These are phyloP conservation scores for Melanomma pulvis-pyrius DNA, from an alignment of 495 filamentous ascomycete species.

Conservation along the genomic window DNA sequence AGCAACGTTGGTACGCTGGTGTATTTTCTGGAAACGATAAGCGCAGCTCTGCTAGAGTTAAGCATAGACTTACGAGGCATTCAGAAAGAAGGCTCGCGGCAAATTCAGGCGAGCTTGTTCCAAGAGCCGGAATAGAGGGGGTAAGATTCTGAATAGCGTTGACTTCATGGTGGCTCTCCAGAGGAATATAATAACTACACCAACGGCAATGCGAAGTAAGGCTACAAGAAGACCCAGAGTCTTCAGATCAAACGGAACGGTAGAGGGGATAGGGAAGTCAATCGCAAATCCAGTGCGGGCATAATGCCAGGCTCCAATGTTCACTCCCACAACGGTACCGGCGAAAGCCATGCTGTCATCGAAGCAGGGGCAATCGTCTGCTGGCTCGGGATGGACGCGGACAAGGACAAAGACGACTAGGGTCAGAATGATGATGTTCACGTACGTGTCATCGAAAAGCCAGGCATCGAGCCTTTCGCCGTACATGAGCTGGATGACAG, in stretches of 20 bases:
- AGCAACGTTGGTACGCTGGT: slow-evolving; percentile 75
- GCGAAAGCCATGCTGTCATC: slow-evolving; percentile 95
- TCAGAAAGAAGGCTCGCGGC: slow-evolving; percentile 85
- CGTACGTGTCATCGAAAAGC: slow-evolving; percentile 60
- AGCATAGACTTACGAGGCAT: slow-evolving; percentile 67
- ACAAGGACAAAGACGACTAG: slow-evolving; percentile 73
- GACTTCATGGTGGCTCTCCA: slow-evolving; percentile 92
- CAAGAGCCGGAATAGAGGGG: slow-evolving; percentile 83
- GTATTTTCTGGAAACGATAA: slow-evolving; percentile 64
- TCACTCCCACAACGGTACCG: slow-evolving; percentile 80
- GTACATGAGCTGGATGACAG: slow-evolving; percentile 71
- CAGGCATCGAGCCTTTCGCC: slow-evolving; percentile 68
- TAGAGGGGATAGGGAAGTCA: slow-evolving; percentile 60
- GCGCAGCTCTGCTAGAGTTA: background rate
- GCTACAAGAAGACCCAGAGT: slow-evolving; percentile 64
- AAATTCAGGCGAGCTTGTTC: slow-evolving; percentile 76
- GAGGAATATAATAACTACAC: slow-evolving; percentile 78
- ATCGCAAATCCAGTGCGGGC: slow-evolving; percentile 56
- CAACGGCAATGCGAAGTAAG: slow-evolving; percentile 68
- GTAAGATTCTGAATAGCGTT: slow-evolving; percentile 70
- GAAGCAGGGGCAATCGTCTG: slow-evolving; percentile 96
- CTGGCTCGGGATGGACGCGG: slow-evolving; percentile 90
- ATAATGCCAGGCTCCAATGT: slow-evolving; percentile 81
- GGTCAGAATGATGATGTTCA: slow-evolving; percentile 61
- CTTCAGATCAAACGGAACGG: slow-evolving; percentile 66